These are phyloP conservation scores for Sanghuangporus sanghuang DNA, from an alignment of 1,284 basidiomycete genomes.

Conservation along the genomic window DNA sequence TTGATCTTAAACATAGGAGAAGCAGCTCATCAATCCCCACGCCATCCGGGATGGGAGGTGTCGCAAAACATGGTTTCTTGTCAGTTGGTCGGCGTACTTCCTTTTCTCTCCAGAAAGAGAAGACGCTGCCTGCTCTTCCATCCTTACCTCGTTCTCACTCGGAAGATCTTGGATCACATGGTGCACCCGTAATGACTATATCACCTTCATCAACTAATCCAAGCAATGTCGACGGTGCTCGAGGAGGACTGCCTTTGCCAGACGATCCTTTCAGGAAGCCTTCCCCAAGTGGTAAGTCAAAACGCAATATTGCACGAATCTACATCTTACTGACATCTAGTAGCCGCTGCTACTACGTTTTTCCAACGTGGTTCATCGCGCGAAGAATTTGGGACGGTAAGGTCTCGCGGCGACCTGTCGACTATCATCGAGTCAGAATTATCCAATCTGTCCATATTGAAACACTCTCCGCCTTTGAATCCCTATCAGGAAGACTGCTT, in stretches of 20 bases:
- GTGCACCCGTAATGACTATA: slow-evolving; percentile 8
- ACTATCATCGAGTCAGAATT: slow-evolving; percentile 70
- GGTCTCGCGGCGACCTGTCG: slow-evolving; percentile 35
- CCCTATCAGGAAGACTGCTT: slow-evolving; percentile 21
- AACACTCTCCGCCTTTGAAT: slow-evolving; percentile 39
- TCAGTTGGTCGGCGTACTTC: slow-evolving; percentile 12
- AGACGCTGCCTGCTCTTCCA: slow-evolving; percentile 3
- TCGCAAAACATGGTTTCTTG: slow-evolving; percentile 3
- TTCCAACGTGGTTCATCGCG: background rate
- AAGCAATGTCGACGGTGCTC: background rate
- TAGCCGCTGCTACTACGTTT: background rate
- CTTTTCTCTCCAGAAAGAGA: slow-evolving; percentile 2
- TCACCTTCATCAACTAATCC: background rate
- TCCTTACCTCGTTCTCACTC: slow-evolving; percentile 3
- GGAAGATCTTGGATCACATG: slow-evolving; percentile 4
- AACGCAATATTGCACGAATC: background rate
- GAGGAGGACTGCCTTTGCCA: background rate
- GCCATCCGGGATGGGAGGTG: background rate
- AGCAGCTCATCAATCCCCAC: slow-evolving; percentile 12
- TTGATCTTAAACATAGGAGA: slow-evolving; percentile 5
- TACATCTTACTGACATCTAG: background rate
- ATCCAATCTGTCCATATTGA: slow-evolving; percentile 67
- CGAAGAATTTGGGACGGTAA: background rate
- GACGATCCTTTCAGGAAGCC: slow-evolving; percentile 6
- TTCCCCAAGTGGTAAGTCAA: slow-evolving; percentile 6